These are phyloP conservation scores for Eucalyptus paniculata DNA, from an alignment of 345 rosid species.

Conservation along the genomic window DNA sequence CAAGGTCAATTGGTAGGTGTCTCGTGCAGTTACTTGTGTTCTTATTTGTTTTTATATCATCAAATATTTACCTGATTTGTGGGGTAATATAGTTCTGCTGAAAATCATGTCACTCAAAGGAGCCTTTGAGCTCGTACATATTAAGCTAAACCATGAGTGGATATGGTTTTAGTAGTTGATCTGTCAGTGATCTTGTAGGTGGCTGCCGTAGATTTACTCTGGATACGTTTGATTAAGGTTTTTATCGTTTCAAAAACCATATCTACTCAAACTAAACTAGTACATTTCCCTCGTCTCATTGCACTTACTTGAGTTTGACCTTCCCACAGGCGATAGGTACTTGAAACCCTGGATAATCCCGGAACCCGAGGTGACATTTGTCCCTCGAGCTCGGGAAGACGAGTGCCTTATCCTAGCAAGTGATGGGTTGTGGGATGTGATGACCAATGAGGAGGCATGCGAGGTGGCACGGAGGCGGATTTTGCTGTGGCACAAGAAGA, in stretches of 20 bases:
- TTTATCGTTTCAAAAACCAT: background rate
- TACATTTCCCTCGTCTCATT: background rate
- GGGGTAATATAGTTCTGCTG: background rate
- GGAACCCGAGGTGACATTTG: slow-evolving; percentile 51
- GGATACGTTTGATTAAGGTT: background rate
- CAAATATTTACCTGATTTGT: background rate
- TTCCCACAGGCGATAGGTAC: slow-evolving; percentile 50
- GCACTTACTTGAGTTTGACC: background rate
- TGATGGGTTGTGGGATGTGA: slow-evolving; percentile 72
- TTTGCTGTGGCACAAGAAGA: slow-evolving; percentile 71
- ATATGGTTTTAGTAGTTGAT: background rate
- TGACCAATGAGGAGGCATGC: slow-evolving; percentile 62
- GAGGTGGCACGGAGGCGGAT: slow-evolving; percentile 63
- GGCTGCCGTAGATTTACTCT: background rate
- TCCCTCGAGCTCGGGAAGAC: slow-evolving; percentile 57
- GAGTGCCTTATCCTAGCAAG: slow-evolving; percentile 66
- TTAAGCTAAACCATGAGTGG: background rate
- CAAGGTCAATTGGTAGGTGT: slow-evolving; percentile 79
- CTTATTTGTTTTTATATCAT: background rate
- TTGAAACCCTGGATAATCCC: slow-evolving; percentile 73
- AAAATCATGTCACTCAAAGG: background rate
- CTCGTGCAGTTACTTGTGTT: background rate
- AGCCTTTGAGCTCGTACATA: background rate
- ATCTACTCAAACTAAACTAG: background rate
- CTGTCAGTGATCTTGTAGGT: background rate